phyloP scores from a whole-genome alignment of 108 stramenopile genomes.

The Pseudonitzschia pungens region DNA sequence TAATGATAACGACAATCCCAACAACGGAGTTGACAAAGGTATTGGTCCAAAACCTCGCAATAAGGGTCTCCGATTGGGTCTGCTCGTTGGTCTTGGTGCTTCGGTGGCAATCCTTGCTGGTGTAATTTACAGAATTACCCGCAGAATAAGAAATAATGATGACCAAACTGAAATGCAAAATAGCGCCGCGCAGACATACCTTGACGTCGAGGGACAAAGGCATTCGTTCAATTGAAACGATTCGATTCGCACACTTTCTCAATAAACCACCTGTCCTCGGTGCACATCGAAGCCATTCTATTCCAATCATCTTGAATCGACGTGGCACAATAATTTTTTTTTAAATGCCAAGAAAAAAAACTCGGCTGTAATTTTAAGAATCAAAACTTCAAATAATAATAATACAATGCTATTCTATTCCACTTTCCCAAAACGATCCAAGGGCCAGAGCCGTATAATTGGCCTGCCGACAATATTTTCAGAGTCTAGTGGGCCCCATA shows the following conservation, averaged over 20 bases:
- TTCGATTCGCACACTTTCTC: too few relatives aligned
- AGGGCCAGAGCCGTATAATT: slow-evolving; percentile 44
- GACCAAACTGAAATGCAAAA: slow-evolving; percentile 18
- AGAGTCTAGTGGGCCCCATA: slow-evolving; percentile 55
- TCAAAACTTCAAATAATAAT: background rate
- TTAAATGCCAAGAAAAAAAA: background rate
- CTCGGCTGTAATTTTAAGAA: background rate
- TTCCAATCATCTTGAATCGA: background rate
- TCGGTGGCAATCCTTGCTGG: slow-evolving; percentile 25
- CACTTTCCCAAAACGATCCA: slow-evolving; percentile 32
- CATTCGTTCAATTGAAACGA: background rate
- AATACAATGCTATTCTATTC: background rate
- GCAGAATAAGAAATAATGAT: slow-evolving; percentile 8
- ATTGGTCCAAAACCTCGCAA: background rate
- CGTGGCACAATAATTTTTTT: background rate
- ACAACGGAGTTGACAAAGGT: background rate
- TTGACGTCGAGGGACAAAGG: slow-evolving; percentile 1
- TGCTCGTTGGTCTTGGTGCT: slow-evolving; percentile 21
- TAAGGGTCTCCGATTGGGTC: slow-evolving; percentile 10
- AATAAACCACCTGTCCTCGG: too few relatives aligned
- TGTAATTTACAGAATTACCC: slow-evolving; percentile 19
- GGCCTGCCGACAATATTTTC: slow-evolving; percentile 50
- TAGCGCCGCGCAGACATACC: slow-evolving; percentile 8
- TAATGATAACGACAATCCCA: background rate
- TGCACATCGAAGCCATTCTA: too few relatives aligned